phyloP scores from a whole-genome alignment of 2,329 filamentous ascomycete genomes.

The Geosmithia flava region DNA sequence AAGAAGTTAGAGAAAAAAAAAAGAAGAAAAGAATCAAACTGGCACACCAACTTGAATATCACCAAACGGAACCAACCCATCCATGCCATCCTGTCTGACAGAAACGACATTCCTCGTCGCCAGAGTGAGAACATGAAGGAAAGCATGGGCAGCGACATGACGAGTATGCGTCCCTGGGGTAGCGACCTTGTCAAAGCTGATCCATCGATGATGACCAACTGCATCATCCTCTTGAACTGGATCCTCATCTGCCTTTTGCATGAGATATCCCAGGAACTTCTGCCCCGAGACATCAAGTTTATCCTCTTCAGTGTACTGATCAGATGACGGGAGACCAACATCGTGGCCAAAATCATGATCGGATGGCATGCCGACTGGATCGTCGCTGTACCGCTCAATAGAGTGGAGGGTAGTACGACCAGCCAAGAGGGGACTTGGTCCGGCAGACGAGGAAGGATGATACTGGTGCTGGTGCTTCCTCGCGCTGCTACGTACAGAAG shows the following conservation, averaged over 20 bases:
- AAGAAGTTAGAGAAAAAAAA: background rate
- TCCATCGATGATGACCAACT: slow-evolving; percentile 25
- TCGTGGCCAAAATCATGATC: background rate
- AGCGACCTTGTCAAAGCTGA: slow-evolving; percentile 61
- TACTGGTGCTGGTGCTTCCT: slow-evolving; percentile 12
- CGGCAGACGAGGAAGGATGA: slow-evolving; percentile 2
- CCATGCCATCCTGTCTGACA: slow-evolving; percentile 44
- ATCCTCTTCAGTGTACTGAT: slow-evolving; percentile 2
- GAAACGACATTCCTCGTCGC: slow-evolving; percentile 51
- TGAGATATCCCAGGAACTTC: slow-evolving; percentile 32
- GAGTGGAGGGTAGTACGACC: slow-evolving; percentile 22
- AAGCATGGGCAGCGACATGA: slow-evolving; percentile 60
- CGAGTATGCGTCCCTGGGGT: slow-evolving; percentile 38
- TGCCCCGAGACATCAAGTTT: slow-evolving; percentile 30
- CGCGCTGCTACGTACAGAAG: slow-evolving; percentile 28
- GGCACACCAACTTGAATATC: slow-evolving; percentile 30
- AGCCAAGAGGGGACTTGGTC: slow-evolving; percentile 23
- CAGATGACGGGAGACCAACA: too few species aligned
- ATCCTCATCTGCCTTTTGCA: slow-evolving; percentile 19
- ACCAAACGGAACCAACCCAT: slow-evolving; percentile 27
- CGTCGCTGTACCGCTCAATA: slow-evolving; percentile 36
- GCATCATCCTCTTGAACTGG: slow-evolving; percentile 9
- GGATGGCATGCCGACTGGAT: slow-evolving; percentile 11
- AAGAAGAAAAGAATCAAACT: background rate
- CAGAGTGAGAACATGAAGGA: slow-evolving; percentile 61